Evolutionary conservation across 176 grass and related monocot species (phyloP).

Genomic region (Pontederia crassipes): DNA sequence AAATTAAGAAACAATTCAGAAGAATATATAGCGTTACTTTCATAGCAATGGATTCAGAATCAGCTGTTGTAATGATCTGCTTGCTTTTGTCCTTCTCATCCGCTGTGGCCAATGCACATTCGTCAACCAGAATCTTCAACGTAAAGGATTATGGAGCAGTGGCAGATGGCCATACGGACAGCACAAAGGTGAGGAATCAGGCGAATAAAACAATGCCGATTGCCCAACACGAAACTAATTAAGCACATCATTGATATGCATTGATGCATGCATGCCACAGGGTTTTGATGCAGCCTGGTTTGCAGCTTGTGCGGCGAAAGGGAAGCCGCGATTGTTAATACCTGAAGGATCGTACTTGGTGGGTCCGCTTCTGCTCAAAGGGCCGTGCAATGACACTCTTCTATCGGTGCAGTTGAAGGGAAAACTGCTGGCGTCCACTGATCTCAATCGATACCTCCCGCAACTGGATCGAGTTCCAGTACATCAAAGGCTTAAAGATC

Average conservation of each 20-base stretch:
- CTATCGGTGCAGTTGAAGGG: conserved; percentile 46
- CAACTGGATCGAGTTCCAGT: conserved; percentile 51
- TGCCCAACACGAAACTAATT: not conserved
- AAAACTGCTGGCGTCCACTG: conserved; percentile 36
- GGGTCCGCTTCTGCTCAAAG: conserved; percentile 21
- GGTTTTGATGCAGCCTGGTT: conserved; percentile 46
- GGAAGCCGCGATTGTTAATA: conserved; percentile 32
- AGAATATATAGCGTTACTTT: not conserved
- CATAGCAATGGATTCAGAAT: not conserved
- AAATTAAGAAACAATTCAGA: no score
- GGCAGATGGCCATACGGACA: conserved; percentile 42
- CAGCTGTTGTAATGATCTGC: not conserved
- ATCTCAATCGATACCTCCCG: conserved; percentile 32
- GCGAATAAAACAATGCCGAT: no score
- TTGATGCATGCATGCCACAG: not conserved
- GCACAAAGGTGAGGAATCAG: conserved; percentile 21
- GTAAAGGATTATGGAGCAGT: conserved; percentile 33
- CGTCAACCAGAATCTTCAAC: conserved; percentile 4
- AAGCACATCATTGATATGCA: not conserved
- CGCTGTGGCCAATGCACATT: not conserved
- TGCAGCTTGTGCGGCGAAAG: conserved; percentile 29
- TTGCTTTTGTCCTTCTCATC: conserved; percentile 3
- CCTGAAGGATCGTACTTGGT: conserved; percentile 34
- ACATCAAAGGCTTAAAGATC: conserved; percentile 28
- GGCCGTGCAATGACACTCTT: conserved; percentile 39